These are phyloP conservation scores for Phytophthora foliorum DNA, from an alignment of 352 stramenopile genomes.

Conservation along the genomic window DNA sequence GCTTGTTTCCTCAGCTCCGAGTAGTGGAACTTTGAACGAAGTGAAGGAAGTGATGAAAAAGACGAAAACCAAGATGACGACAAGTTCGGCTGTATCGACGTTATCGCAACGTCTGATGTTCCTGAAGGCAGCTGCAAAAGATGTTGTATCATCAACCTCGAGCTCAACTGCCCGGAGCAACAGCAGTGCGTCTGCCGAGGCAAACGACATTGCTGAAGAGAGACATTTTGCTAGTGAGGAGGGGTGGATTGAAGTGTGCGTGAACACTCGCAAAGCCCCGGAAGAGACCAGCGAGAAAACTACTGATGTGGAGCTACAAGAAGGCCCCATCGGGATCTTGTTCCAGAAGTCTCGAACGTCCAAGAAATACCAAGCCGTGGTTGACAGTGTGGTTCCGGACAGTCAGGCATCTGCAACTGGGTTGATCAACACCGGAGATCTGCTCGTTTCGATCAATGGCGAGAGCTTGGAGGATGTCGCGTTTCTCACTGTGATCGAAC, in stretches of 20 bases:
- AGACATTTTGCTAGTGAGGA: constrained; percentile 58
- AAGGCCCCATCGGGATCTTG: constrained; percentile 78
- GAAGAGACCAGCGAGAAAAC: constrained; percentile 57
- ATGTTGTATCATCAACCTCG: constrained; percentile 56
- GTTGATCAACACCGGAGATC: constrained; percentile 73
- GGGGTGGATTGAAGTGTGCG: constrained; percentile 82
- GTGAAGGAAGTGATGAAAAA: constrained; percentile 20
- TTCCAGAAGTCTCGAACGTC: constrained; percentile 77
- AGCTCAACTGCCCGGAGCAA: constrained; percentile 27
- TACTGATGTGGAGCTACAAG: constrained; percentile 79
- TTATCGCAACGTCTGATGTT: constrained; percentile 74
- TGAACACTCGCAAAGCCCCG: constrained; percentile 56
- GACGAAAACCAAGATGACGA: constrained; percentile 38
- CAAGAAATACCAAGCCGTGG: constrained; percentile 76
- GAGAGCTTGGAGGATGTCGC: constrained; percentile 66
- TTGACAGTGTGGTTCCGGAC: constrained; percentile 85
- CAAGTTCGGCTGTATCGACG: constrained; percentile 50
- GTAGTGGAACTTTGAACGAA: constrained; percentile 18
- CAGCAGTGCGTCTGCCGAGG: constrained; percentile 20
- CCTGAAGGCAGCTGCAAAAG: constrained; percentile 77
- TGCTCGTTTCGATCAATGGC: constrained; percentile 82
- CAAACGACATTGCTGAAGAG: constrained; percentile 41
- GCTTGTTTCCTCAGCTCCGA: constrained; percentile 16
- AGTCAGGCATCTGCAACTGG: constrained; percentile 80
- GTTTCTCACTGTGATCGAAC: constrained; percentile 82